A percentile compares a stretch with the other conserved stretches of the same genome.
phyloP scores from a whole-genome alignment of 176 grass and related monocot genomes.

The Oryza glumipatula region DNA sequence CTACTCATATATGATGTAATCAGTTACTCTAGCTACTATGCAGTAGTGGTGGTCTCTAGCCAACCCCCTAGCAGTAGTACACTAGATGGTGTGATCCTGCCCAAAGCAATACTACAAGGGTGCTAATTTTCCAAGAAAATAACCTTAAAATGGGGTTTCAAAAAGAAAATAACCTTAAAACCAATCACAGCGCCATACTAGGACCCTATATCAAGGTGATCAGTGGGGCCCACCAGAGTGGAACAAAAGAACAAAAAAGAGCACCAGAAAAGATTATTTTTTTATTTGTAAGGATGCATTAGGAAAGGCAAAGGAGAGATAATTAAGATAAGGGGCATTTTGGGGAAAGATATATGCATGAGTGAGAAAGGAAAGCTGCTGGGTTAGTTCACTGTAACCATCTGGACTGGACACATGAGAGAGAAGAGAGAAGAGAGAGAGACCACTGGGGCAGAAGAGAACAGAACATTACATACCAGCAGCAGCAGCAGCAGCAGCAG shows the following conservation, averaged over 20 bases:
- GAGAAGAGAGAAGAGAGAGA: too few species aligned
- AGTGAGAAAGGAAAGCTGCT: conserved; percentile 19
- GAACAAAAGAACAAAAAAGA: conserved; percentile 16
- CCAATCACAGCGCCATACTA: conserved; percentile 37
- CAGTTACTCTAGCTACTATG: background rate
- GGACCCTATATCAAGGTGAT: conserved; percentile 6
- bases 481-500: too few species aligned
- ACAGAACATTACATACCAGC: conserved; percentile 20
- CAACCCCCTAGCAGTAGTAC: background rate
- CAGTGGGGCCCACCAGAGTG: conserved; percentile 16
- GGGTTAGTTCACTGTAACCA: conserved; percentile 37
- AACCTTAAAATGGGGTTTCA: conserved; percentile 22
- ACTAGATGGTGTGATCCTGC: background rate
- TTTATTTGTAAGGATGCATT: conserved; percentile 25
- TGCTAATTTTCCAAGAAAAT: conserved; percentile 27
- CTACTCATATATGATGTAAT: background rate
- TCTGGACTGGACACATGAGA: background rate
- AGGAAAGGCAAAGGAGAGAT: background rate
- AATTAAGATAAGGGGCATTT: conserved; percentile 53
- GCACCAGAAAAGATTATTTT: background rate
- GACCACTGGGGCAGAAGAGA: background rate
- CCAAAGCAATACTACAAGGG: conserved; percentile 19
- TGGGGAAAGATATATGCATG: conserved; percentile 39
- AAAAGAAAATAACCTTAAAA: conserved; percentile 30
- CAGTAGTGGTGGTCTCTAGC: background rate